Evolutionary conservation across 2,329 filamentous ascomycete species (phyloP), one percentile per base, ranked within the genome.

Genomic region (Ophiobolus disseminans): DNA sequence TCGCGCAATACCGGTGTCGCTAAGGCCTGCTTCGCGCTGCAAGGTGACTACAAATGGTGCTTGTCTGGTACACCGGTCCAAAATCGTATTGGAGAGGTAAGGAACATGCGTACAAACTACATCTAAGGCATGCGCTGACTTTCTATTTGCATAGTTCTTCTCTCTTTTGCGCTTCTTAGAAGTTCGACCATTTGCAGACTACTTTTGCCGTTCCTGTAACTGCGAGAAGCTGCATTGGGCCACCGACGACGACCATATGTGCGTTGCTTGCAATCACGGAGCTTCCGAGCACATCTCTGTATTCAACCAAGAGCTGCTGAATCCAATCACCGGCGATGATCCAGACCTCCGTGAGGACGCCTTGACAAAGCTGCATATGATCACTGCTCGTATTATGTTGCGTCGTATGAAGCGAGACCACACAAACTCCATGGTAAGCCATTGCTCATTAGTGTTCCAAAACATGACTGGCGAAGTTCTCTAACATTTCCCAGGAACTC

Each of bases 61-160:
- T 80, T 99, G 50, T 94, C 90, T 13, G 94, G 94, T 7, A 99
- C 94, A 1, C 94, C 94, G 0, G 85, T 99, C 1, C 94, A 99
- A 72, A 99, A 97, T 68, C 88, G 93, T 43, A 97, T 97, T 58
- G 93, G 94, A 65, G 93, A 97, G n/a, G n/a, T n/a, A n/a, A n/a
- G n/a, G n/a, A n/a, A n/a, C n/a, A n/a, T n/a, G n/a, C n/a, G n/a
- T n/a, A n/a, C n/a, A n/a, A n/a, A n/a, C n/a, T n/a, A n/a, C n/a
- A n/a, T n/a, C n/a, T n/a, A n/a, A n/a, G n/a, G n/a, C n/a, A n/a
- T n/a, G n/a, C n/a, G n/a, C n/a, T n/a, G n/a, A n/a, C n/a, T n/a
- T n/a, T n/a, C n/a, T n/a, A n/a, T n/a, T n/a, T n/a, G n/a, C n/a
- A n/a, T n/a, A n/a, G 71, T 95, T 97, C 73, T 97, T 97, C 75